A percentile compares a stretch with the other conserved stretches of the same genome.
Evolutionary conservation across 2,329 filamentous ascomycete genomes (phyloP).

Genomic region (Fusarium lyarnte): DNA sequence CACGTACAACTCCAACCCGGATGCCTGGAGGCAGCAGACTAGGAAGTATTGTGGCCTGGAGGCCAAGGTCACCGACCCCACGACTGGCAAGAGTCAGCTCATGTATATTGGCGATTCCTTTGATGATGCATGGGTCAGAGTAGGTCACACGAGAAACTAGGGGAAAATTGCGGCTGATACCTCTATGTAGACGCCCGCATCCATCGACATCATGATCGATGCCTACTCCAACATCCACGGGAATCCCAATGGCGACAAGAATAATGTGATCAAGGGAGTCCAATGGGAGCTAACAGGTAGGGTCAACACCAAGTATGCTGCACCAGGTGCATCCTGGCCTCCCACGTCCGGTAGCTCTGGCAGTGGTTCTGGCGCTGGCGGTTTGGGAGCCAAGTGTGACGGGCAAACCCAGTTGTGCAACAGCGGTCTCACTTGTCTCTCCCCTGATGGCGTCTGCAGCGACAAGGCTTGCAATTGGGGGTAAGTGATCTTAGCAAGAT

Average conservation of each 20-base stretch:
- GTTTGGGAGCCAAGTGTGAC: neutral
- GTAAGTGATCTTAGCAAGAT: neutral
- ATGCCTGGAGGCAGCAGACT: neutral
- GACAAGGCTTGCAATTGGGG: neutral
- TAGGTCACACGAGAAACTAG: fast-evolving
- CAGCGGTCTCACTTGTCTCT: neutral
- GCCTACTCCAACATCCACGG: neutral
- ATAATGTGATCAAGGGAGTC: neutral
- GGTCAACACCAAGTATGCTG: neutral
- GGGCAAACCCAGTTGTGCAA: neutral
- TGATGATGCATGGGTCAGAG: neutral
- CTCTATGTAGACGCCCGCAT: neutral
- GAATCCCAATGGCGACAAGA: neutral
- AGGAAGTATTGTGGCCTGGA: neutral
- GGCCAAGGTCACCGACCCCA: neutral
- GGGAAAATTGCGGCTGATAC: fast-evolving
- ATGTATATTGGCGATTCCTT: neutral
- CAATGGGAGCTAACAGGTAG: neutral
- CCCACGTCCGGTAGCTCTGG: neutral
- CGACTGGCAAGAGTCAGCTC: neutral
- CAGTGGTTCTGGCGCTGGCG: neutral
- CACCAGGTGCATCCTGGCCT: neutral
- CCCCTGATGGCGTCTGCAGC: neutral
- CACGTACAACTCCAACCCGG: neutral
- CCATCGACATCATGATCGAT: constrained; percentile 1